A percentile compares a stretch with the other conserved stretches of the same genome.
These are phyloP conservation scores for Coix lacrymajobi DNA, from an alignment of 176 grass and related monocot species.

Conservation along the genomic window DNA sequence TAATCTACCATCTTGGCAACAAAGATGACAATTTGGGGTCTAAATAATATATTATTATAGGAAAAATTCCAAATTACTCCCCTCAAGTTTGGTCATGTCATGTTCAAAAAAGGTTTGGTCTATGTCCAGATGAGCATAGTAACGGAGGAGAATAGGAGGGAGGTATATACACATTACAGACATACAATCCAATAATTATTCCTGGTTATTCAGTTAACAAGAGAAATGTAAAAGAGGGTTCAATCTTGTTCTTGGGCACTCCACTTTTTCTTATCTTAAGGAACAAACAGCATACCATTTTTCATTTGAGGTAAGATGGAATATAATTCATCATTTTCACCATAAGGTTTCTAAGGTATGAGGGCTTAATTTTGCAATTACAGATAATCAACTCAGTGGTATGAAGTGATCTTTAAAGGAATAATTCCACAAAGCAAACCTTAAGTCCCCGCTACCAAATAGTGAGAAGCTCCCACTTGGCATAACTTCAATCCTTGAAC, in stretches of 20 bases:
- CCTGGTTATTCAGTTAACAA: background rate
- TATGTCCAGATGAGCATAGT: background rate
- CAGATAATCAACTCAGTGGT: background rate
- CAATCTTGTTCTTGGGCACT: background rate
- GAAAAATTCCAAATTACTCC: background rate
- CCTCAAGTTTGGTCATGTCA: background rate
- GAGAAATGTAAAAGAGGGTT: slow-evolving; percentile 1
- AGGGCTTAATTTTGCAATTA: background rate
- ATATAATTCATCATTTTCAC: background rate
- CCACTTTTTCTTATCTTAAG: background rate
- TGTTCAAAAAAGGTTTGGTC: too few relatives aligned
- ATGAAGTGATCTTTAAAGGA: background rate
- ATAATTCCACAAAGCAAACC: slow-evolving; percentile 43
- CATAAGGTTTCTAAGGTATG: background rate
- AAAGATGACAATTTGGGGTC: background rate
- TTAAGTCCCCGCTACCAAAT: slow-evolving; percentile 38
- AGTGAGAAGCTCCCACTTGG: slow-evolving; percentile 58
- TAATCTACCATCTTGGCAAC: background rate
- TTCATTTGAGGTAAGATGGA: background rate
- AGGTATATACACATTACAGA: background rate
- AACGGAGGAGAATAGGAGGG: background rate
- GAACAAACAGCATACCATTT: background rate
- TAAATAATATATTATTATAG: background rate
- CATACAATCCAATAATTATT: background rate
- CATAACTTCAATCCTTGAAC: slow-evolving; percentile 63